Conservation (phyloP, 441 rosid genomes). For the Iberis amara region DNA sequence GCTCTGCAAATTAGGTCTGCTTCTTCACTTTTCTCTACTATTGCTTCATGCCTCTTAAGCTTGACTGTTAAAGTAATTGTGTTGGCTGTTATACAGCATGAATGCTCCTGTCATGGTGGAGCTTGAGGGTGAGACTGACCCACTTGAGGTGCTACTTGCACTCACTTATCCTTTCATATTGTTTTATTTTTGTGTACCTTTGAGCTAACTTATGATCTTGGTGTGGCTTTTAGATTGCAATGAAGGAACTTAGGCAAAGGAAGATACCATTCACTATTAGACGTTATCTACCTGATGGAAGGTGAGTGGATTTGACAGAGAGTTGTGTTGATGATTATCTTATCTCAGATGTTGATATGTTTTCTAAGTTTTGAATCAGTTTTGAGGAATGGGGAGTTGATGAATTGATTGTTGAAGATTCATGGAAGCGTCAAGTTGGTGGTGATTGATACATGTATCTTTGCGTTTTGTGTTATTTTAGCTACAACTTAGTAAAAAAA, state of each 20-base stretch:
- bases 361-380: no score
- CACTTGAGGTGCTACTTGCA: conserved; percentile 52
- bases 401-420: no score
- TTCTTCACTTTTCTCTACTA: background rate
- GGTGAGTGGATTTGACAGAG: no score
- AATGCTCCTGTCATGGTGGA: conserved; percentile 99
- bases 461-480: no score
- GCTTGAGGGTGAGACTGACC: conserved; percentile 87
- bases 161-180: background rate
- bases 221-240: conserved; percentile 50
- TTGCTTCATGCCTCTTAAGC: background rate
- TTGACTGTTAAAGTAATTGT: no score
- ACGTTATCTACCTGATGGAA: conserved; percentile 76
- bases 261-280: conserved; percentile 88
- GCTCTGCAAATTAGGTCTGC: conserved; percentile 69
- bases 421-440: no score
- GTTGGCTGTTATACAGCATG: conserved; percentile 70
- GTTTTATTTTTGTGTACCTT: background rate
- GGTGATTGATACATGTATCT: no score
- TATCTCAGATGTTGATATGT: no score
- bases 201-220: conserved; percentile 5
- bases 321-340: no score
- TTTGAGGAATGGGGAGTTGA: no score
- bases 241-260: conserved; percentile 82
- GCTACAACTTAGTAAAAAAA: no score